Conservation (phyloP, 148 eudicot species). For the Vaccinium vitisidaea region DNA sequence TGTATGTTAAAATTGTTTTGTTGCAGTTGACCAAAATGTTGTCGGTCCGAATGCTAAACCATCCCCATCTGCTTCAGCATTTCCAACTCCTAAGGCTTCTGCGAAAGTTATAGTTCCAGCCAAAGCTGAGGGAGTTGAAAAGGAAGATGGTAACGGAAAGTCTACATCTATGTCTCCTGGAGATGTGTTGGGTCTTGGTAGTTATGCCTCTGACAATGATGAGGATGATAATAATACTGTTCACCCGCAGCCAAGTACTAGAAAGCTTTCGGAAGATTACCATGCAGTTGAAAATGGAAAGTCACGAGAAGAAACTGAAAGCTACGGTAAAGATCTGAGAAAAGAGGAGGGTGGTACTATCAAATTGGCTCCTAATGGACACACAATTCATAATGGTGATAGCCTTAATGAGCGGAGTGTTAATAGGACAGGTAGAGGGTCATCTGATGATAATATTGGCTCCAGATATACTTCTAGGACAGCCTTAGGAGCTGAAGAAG, state of each 20-base stretch:
- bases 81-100: conserved; percentile 54
- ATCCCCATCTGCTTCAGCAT: conserved; percentile 38
- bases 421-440: conserved; percentile 22
- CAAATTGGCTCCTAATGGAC: conserved; percentile 28
- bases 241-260: conserved; percentile 23
- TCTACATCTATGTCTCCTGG: conserved; percentile 67
- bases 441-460: conserved; percentile 21
- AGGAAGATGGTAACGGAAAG: conserved; percentile 55
- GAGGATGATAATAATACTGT: conserved; percentile 36
- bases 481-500: conserved; percentile 21
- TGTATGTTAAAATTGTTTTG: conserved; percentile 1
- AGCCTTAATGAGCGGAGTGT: conserved; percentile 23
- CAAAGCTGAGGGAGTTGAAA: conserved; percentile 41
- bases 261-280: conserved; percentile 25
- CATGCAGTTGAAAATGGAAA: conserved; percentile 44
- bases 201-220: conserved; percentile 85
- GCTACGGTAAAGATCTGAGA: conserved; percentile 20
- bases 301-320: conserved; percentile 30
- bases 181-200: conserved; percentile 80
- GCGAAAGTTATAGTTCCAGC: conserved; percentile 62
- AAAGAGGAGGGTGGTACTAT: conserved; percentile 26
- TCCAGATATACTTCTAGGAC: conserved; percentile 26
- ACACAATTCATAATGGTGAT: conserved; percentile 16
- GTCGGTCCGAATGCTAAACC: conserved; percentile 27
- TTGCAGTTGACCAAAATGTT: conserved; percentile 34